These are phyloP conservation scores for Prillingera fragicola DNA, from an alignment of 1,284 basidiomycete genomes.

Conservation along the genomic window DNA sequence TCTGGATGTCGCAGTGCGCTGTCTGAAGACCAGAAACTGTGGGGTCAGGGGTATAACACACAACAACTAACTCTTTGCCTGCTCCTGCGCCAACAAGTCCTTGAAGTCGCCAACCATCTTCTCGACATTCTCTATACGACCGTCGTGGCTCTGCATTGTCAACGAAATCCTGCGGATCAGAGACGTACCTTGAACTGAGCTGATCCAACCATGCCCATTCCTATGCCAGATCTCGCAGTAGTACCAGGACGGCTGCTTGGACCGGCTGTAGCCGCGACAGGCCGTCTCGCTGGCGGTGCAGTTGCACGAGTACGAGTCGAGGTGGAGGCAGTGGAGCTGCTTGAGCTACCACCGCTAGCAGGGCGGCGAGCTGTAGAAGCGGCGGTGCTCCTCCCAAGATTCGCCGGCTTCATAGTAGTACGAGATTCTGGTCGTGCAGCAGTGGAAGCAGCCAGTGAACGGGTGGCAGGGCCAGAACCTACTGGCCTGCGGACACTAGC, in stretches of 20 bases:
- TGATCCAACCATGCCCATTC: constrained; percentile 26
- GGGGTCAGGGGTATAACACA: not conserved
- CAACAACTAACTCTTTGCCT: constrained; percentile 25
- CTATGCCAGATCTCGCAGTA: constrained; percentile 7
- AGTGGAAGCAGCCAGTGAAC: constrained; percentile 12
- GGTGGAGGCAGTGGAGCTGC: constrained; percentile 13
- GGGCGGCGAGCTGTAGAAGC: not conserved
- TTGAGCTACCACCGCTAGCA: not conserved
- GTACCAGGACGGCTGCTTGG: not conserved
- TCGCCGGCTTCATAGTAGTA: constrained; percentile 18
- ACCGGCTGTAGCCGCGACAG: constrained; percentile 13
- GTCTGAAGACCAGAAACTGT: constrained; percentile 31
- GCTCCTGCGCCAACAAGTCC: constrained; percentile 36
- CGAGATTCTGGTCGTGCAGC: constrained; percentile 11
- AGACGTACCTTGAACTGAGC: constrained; percentile 28
- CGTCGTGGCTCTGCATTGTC: constrained; percentile 28
- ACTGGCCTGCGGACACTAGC: not conserved
- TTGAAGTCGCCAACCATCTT: constrained; percentile 34
- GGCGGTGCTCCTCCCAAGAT: too few species aligned
- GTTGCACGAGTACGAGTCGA: not conserved
- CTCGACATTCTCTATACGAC: constrained; percentile 37
- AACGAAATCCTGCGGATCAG: too few species aligned
- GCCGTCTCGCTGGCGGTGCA: constrained; percentile 15
- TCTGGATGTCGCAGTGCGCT: constrained; percentile 35
- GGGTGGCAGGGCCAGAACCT: not conserved